Conservation (phyloP, 352 stramenopile species). For the Phytophthora pisi region DNA sequence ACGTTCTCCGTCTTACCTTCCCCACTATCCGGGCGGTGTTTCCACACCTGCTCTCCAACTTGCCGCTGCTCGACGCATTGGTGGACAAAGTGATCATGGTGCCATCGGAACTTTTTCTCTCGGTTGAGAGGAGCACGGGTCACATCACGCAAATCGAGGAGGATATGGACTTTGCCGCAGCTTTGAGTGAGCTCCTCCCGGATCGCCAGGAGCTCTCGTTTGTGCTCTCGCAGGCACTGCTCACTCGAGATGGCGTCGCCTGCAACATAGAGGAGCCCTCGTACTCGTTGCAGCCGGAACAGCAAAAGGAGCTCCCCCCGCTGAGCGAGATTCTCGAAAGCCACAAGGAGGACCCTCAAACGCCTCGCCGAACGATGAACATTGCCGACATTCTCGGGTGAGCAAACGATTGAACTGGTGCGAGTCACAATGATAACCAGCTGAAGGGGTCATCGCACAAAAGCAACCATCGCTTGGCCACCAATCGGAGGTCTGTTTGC, state of each 20-base stretch:
- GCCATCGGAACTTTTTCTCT: slow-evolving; percentile 9
- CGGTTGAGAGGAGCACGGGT: slow-evolving; percentile 3
- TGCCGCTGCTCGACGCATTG: neutral
- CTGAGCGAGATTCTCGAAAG: neutral
- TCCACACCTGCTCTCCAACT: slow-evolving; percentile 9
- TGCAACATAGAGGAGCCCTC: neutral
- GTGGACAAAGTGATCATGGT: slow-evolving; percentile 17
- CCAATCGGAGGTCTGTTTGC: neutral
- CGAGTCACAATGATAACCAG: neutral
- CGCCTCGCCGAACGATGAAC: neutral
- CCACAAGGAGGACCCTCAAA: neutral
- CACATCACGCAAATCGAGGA: slow-evolving; percentile 7
- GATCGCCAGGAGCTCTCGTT: slow-evolving; percentile 1
- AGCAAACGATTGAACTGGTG: neutral
- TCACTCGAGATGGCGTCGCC: neutral
- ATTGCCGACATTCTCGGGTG: slow-evolving; percentile 6
- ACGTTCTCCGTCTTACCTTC: slow-evolving; percentile 10
- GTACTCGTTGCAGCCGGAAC: neutral
- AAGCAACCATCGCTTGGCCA: neutral
- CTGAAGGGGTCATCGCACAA: neutral
- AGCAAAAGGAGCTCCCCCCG: neutral
- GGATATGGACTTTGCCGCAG: slow-evolving; percentile 7
- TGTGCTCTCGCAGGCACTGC: neutral
- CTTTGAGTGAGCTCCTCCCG: slow-evolving; percentile 12
- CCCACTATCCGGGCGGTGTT: slow-evolving; percentile 8